phyloP scores from a whole-genome alignment of 139 green algal genomes.

The Volvox reticuliferus region DNA sequence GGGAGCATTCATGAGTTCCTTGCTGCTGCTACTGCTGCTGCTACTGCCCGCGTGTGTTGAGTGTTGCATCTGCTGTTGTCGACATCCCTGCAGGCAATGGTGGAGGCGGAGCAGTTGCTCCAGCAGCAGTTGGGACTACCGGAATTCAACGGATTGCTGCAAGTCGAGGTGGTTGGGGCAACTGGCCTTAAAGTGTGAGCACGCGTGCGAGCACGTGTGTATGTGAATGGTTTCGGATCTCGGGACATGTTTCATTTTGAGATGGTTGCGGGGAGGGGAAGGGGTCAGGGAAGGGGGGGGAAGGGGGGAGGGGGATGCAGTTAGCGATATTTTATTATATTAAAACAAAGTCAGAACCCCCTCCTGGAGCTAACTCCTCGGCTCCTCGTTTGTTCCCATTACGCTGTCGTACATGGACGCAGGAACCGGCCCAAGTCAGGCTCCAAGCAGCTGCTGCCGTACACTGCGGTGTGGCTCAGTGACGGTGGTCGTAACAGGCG shows the following conservation, averaged over 20 bases:
- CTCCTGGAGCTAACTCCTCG: no score
- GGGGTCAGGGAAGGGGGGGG: neutral
- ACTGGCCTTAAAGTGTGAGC: constrained; percentile 24
- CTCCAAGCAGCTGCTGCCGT: constrained; percentile 15
- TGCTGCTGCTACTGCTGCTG: neutral
- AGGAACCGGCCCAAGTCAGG: neutral
- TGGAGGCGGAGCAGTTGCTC: constrained; percentile 32
- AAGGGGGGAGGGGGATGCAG: neutral
- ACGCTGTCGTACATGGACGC: no score
- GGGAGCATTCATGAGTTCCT: no score
- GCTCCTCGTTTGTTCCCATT: neutral
- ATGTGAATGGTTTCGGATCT: no score
- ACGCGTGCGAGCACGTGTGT: neutral
- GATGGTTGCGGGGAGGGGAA: neutral
- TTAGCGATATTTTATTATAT: no score
- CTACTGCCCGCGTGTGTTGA: neutral
- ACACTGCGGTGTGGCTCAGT: constrained; percentile 28
- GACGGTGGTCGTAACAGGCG: neutral
- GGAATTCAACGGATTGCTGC: constrained; percentile 46
- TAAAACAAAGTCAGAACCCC: no score
- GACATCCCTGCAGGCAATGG: neutral
- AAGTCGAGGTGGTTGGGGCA: constrained; percentile 7
- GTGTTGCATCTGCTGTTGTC: neutral
- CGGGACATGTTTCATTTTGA: no score
- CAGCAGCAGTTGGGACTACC: constrained; percentile 30